phyloP scores from a whole-genome alignment of 345 rosid species.

The Limnanthes douglasii region DNA sequence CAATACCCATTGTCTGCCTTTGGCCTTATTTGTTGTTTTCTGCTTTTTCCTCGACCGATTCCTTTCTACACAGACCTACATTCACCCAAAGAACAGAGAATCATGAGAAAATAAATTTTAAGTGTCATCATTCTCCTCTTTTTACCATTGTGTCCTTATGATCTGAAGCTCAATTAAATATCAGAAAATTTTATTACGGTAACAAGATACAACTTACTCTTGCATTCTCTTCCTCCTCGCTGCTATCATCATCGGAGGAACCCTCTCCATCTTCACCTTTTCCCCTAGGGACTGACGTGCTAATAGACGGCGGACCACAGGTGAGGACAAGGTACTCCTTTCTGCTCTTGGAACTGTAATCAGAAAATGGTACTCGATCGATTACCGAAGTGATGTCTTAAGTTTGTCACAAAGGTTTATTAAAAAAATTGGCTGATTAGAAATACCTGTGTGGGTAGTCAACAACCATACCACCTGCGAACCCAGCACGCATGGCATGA shows the following conservation, averaged over 20 bases:
- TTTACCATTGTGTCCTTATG: no score
- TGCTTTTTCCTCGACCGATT: slow-evolving; percentile 75
- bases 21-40: slow-evolving; percentile 47
- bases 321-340: slow-evolving; percentile 81
- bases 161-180: neutral
- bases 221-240: slow-evolving; percentile 48
- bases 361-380: neutral
- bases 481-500: slow-evolving; percentile 82
- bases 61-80: slow-evolving; percentile 55
- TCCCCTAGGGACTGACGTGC: slow-evolving; percentile 29
- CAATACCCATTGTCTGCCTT: slow-evolving; percentile 65
- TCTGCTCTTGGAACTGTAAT: slow-evolving; percentile 52
- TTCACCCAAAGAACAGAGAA: slow-evolving; percentile 8
- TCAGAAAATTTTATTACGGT: no score
- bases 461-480: slow-evolving; percentile 85
- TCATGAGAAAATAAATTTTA: no score
- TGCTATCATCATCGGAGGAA: slow-evolving; percentile 48
- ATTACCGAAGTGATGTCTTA: neutral
- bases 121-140: no score
- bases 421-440: neutral
- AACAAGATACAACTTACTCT: slow-evolving; percentile 20
- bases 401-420: neutral
- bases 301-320: slow-evolving; percentile 54
- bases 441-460: slow-evolving; percentile 87
- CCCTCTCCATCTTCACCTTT: slow-evolving; percentile 37